Percentiles rank a stretch among this genome's conserved stretches.
Evolutionary conservation across 208 protist species (phyloP).

Genomic region (Trichomonas gallinae): DNA sequence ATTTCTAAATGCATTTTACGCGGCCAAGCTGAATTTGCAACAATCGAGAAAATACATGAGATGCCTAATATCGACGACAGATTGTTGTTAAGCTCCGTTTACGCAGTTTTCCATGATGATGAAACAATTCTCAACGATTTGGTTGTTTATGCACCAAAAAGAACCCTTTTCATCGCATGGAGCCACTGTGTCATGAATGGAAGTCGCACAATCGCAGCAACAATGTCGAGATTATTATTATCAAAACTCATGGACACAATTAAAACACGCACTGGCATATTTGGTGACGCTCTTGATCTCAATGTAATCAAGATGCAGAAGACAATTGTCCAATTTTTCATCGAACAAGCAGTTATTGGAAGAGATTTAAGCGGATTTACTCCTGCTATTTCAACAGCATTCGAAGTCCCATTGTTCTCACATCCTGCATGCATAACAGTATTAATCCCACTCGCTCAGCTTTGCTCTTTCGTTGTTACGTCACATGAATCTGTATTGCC

Average conservation of each 20-base stretch:
- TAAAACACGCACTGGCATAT: background rate
- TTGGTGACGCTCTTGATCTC: background rate
- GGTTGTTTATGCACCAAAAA: background rate
- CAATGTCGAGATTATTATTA: background rate
- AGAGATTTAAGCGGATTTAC: background rate
- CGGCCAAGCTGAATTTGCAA: background rate
- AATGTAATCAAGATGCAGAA: background rate
- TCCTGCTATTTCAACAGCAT: background rate
- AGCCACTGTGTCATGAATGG: background rate
- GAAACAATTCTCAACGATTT: background rate
- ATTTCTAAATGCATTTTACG: background rate
- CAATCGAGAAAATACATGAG: background rate
- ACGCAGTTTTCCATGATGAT: background rate
- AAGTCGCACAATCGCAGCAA: background rate
- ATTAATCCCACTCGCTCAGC: background rate
- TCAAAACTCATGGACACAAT: background rate
- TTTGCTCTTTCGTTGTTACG: background rate
- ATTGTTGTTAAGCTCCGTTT: background rate
- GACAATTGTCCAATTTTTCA: background rate
- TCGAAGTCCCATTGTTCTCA: background rate
- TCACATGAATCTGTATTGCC: background rate
- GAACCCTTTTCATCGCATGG: background rate
- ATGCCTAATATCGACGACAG: background rate
- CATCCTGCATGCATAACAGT: background rate
- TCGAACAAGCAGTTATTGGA: background rate